phyloP scores from a whole-genome alignment of 495 filamentous ascomycete genomes.

The Aspergillus funiculosus region DNA sequence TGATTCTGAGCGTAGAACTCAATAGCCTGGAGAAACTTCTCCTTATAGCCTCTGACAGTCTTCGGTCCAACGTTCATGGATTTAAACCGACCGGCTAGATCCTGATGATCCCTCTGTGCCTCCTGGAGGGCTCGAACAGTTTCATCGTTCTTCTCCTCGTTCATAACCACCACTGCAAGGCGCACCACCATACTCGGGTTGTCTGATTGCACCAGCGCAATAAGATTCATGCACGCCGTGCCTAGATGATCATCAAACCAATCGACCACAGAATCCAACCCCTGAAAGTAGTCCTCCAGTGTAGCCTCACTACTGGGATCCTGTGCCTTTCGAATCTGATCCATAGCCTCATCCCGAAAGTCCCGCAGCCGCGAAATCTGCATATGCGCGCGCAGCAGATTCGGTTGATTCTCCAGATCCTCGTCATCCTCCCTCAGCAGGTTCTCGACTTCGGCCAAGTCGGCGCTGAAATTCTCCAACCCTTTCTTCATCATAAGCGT shows the following conservation, averaged over 20 bases:
- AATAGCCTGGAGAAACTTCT: constrained; percentile 83
- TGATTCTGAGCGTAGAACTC: constrained; percentile 64
- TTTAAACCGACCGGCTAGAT: constrained; percentile 87
- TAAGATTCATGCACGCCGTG: constrained; percentile 79
- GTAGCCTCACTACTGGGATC: constrained; percentile 71
- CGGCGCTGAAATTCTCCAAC: constrained; percentile 75
- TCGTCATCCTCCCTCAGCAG: constrained; percentile 76
- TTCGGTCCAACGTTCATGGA: constrained; percentile 88
- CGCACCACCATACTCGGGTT: constrained; percentile 86
- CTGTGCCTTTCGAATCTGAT: constrained; percentile 74
- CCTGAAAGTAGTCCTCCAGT: constrained; percentile 78
- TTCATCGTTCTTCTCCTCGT: constrained; percentile 93
- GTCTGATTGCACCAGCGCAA: constrained; percentile 74
- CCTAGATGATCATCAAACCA: constrained; percentile 96
- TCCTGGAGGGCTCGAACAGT: constrained; percentile 85
- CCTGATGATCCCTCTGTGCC: constrained; percentile 89
- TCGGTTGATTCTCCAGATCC: constrained; percentile 85
- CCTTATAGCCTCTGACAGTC: constrained; percentile 90
- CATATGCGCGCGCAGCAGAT: constrained; percentile 82
- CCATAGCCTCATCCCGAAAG: constrained; percentile 91
- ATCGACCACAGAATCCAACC: constrained; percentile 79
- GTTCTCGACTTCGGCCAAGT: constrained; percentile 64
- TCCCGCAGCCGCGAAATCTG: constrained; percentile 85
- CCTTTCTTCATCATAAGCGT: constrained; percentile 88
- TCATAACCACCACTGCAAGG: constrained; percentile 83